A percentile compares a stretch with the other conserved stretches of the same genome.
phyloP scores from a whole-genome alignment of 225 moss, liverwort and hornwort genomes.

The Marchantia paleacea region DNA sequence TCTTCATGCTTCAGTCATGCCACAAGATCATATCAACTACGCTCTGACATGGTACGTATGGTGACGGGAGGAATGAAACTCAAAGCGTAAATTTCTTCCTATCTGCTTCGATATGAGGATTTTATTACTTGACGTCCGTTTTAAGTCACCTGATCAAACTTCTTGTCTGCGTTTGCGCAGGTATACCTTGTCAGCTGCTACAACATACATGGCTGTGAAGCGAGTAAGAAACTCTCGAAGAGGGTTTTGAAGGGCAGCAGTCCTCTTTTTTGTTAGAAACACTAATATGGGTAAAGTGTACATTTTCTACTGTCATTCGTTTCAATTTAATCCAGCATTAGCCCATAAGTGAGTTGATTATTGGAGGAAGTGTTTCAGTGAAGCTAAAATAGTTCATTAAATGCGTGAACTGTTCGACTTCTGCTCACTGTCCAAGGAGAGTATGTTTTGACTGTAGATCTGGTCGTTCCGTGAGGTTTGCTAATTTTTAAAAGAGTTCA shows the following conservation, averaged over 20 bases:
- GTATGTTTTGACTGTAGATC: background rate
- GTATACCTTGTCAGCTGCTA: conserved; percentile 91
- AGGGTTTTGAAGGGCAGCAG: conserved; percentile 28
- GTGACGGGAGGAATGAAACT: too few species aligned
- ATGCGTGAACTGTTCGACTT: background rate
- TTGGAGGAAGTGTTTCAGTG: background rate
- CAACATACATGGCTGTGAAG: conserved; percentile 88
- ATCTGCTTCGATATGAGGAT: background rate
- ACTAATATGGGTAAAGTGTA: too few species aligned
- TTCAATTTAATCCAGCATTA: background rate
- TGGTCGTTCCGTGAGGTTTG: background rate
- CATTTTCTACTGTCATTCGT: background rate
- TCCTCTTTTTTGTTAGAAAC: background rate
- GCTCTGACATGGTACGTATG: conserved; percentile 83
- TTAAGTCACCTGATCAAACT: background rate
- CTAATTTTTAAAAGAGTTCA: background rate
- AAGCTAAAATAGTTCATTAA: background rate
- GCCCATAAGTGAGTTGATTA: background rate
- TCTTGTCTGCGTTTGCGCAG: conserved; percentile 33
- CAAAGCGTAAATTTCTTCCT: background rate
- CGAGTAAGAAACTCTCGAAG: conserved; percentile 58
- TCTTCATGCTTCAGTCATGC: conserved; percentile 82
- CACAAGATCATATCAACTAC: conserved; percentile 94
- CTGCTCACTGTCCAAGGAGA: background rate
- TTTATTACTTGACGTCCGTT: too few species aligned